Evolutionary conservation across 83 land plant genomes (phyloP), one percentile per base, ranked within the genome.

Genomic region (Thuja plicata): DNA sequence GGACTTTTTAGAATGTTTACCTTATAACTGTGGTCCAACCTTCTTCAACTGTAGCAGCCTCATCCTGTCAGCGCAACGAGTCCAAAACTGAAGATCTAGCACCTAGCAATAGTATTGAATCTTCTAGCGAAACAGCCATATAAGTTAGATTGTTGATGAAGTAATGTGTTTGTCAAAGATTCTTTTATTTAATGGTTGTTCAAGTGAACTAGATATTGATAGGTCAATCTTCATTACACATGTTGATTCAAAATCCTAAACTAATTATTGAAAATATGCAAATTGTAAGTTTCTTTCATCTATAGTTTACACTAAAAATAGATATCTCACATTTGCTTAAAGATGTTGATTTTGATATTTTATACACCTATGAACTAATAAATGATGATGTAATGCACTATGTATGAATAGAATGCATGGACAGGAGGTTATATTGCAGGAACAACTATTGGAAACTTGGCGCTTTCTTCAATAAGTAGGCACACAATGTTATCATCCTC

Each of bases 371-470:
- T 38, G 35, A 35, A 32, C 21, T 16, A 24, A 32, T n/a, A 27
- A 40, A 46, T 8, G 45, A 19, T 60, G 16, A 60, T 19, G 35
- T 66, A 52, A 5, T 32, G 35, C 73, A 79, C 24, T 66, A 60
- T 87, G 50, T 50, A 24, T 84, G 88, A 86, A 78, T 94, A 96
- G 99, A 97, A 96, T 94, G 99, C 99, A 70, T 97, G 99, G 99
- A 93, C 96, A 32, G 97, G 99, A 85, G 99, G 96, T 54, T 96
- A 92, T 88, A 96, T 96, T 86, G 96, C 97, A 1, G 99, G 99
- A 52, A 93, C 97, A 62, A 95, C 89, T 27, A 94, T 97, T 1
- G 99, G 96, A 21, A 88, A 80, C 27, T 86, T 90, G 5, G 94
- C 92, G 19, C 79, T 40, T 17, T 71, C 55, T 50, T 76, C 57